phyloP scores from a whole-genome alignment of 768 basidiomycete genomes.

The Lepiota brunneoincarnata region DNA sequence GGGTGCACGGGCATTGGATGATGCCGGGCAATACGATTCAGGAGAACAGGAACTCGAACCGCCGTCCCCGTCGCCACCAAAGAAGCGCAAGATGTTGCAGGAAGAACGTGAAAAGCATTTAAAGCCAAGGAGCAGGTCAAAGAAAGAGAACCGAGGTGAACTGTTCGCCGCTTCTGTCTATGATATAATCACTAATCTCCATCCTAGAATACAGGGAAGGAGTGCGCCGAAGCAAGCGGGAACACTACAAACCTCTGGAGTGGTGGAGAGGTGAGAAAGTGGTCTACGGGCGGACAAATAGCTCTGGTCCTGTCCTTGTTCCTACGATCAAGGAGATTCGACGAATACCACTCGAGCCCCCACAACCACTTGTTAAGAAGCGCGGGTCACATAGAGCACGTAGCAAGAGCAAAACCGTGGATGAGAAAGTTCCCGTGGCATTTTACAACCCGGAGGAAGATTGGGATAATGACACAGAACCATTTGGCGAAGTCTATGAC shows the following conservation, averaged over 20 bases:
- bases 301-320: conserved; percentile 46
- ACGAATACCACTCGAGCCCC: conserved; percentile 44
- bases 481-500: conserved; percentile 65
- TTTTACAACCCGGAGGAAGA: conserved; percentile 61
- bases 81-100: conserved; percentile 30
- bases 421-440: conserved; percentile 31
- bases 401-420: conserved; percentile 60
- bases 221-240: conserved; percentile 69
- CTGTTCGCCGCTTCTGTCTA: not conserved
- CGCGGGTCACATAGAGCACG: conserved; percentile 37
- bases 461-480: conserved; percentile 80
- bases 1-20: conserved; percentile 38
- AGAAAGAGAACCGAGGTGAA: conserved; percentile 43
- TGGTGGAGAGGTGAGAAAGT: conserved; percentile 94
- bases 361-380: conserved; percentile 32
- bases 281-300: conserved; percentile 61
- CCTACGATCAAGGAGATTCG: conserved; percentile 70
- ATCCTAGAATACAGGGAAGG: conserved; percentile 41
- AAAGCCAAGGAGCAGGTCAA: conserved; percentile 24
- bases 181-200: not conserved
- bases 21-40: conserved; percentile 33
- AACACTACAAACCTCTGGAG: conserved; percentile 71
- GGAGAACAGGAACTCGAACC: conserved; percentile 27
- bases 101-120: conserved; percentile 16
- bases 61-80: conserved; percentile 25